A percentile compares a stretch with the other conserved stretches of the same genome.
Evolutionary conservation across 257 asterid genomes (phyloP).

Genomic region (Ajuga chamaepitys): DNA sequence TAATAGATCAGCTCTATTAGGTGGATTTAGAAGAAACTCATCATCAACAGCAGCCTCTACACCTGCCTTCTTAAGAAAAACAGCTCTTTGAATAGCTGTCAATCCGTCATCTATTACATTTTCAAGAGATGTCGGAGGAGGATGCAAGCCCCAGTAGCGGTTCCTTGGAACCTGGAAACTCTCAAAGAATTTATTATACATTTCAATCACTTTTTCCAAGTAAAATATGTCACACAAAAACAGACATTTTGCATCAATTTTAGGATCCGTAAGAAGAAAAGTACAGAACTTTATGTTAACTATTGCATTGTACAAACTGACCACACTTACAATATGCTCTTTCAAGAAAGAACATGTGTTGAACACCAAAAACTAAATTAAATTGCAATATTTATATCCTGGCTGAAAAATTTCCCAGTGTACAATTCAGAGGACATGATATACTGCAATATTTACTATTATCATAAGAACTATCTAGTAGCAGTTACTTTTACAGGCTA

Average conservation of each 20-base stretch:
- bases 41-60: slow-evolving; percentile 69
- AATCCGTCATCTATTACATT: slow-evolving; percentile 86
- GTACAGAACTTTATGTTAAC: not conserved
- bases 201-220: not conserved
- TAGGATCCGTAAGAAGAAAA: not conserved
- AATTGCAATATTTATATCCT: not conserved
- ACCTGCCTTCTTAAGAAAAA: slow-evolving; percentile 88
- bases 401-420: not conserved
- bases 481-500: not conserved
- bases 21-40: slow-evolving; percentile 75
- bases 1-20: slow-evolving; percentile 74
- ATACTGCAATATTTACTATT: not conserved
- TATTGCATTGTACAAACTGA: not conserved
- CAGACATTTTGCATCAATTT: not conserved
- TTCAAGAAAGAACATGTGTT: not conserved
- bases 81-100: slow-evolving; percentile 75
- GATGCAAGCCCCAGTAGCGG: slow-evolving; percentile 98
- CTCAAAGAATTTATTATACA: slow-evolving; percentile 18
- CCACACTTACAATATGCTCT: not conserved
- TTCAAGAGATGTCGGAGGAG: slow-evolving; percentile 92
- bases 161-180: slow-evolving; percentile 80
- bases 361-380: slow-evolving; percentile 8
- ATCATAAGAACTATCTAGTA: not conserved
- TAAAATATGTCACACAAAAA: not conserved
- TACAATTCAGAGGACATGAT: slow-evolving; percentile 3